Evolutionary conservation across 192 early-diverging fungal genomes (phyloP).

Genomic region (Mortierella claussenii): DNA sequence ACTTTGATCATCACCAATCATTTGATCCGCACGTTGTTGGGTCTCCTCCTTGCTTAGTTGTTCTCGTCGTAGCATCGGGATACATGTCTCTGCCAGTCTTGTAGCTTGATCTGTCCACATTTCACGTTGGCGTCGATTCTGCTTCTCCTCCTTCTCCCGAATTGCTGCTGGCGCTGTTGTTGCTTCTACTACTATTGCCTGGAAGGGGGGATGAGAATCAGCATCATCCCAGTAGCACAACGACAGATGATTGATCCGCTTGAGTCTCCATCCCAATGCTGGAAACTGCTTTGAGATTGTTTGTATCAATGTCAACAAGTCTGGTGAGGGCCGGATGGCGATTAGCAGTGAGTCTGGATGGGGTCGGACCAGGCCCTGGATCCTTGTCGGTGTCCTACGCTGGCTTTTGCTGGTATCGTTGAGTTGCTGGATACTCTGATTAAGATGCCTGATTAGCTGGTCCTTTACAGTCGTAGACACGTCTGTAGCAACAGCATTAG

Average conservation of each 20-base stretch:
- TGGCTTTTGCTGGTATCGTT: not conserved
- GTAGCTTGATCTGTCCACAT: constrained; percentile 4
- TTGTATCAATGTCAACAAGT: not conserved
- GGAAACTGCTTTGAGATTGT: constrained; percentile 1
- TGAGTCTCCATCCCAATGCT: constrained; percentile 24
- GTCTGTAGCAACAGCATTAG: too few relatives aligned
- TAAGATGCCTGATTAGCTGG: not conserved
- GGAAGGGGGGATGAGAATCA: not conserved
- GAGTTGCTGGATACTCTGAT: not conserved
- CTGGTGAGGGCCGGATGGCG: constrained; percentile 10
- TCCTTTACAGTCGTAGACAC: not conserved
- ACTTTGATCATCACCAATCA: not conserved
- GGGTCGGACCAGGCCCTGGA: constrained; percentile 21
- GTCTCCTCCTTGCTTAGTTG: not conserved
- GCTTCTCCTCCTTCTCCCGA: not conserved
- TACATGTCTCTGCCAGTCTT: not conserved
- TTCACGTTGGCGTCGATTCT: not conserved
- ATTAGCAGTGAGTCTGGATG: constrained; percentile 14
- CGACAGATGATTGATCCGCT: constrained; percentile 37
- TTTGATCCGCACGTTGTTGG: not conserved
- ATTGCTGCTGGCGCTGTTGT: not conserved
- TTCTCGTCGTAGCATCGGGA: not conserved
- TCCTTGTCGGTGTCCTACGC: not conserved
- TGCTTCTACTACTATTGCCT: too few relatives aligned
- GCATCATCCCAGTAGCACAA: constrained; percentile 35